A percentile compares a stretch with the other conserved stretches of the same genome.
These are phyloP conservation scores for Citrullus mucosospermus DNA, from an alignment of 306 rosid species.

Conservation along the genomic window DNA sequence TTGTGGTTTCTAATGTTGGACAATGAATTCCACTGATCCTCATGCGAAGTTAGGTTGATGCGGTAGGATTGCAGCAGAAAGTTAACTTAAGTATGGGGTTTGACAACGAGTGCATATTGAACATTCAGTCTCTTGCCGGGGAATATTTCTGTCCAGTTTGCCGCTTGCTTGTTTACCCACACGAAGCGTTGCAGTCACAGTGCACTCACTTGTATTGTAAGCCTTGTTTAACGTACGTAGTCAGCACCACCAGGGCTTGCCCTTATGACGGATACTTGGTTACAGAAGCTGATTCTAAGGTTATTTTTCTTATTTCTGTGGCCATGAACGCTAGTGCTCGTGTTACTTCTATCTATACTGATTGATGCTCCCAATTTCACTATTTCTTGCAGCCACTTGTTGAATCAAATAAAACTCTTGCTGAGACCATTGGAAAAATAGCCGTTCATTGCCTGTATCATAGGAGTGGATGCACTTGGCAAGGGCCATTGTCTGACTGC, in stretches of 20 bases:
- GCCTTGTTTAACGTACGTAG: conserved; percentile 73
- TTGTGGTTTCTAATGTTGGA: background rate
- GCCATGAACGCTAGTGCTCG: background rate
- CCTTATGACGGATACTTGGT: conserved; percentile 97
- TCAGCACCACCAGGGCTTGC: conserved; percentile 78
- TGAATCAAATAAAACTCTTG: conserved; percentile 68
- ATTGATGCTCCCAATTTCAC: background rate
- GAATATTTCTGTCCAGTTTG: conserved; percentile 98
- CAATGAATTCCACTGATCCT: background rate
- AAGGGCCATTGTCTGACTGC: conserved; percentile 73
- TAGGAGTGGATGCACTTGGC: conserved; percentile 96
- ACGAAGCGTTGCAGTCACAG: conserved; percentile 87
- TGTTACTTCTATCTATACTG: background rate
- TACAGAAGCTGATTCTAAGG: conserved; percentile 92
- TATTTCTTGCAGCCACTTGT: conserved; percentile 57
- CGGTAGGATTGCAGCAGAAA: conserved; percentile 28
- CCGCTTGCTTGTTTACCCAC: conserved; percentile 82
- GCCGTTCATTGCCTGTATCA: conserved; percentile 88
- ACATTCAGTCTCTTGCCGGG: conserved; percentile 92
- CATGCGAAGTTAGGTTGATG: conserved; percentile 7
- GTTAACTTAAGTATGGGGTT: conserved; percentile 56
- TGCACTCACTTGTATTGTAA: conserved; percentile 96
- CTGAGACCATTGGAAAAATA: conserved; percentile 83
- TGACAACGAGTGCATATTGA: conserved; percentile 91
- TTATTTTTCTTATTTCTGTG: conserved; percentile 10